Evolutionary conservation across 73 alveolate genomes (phyloP).

Genomic region (Tetrahymena borealis): DNA sequence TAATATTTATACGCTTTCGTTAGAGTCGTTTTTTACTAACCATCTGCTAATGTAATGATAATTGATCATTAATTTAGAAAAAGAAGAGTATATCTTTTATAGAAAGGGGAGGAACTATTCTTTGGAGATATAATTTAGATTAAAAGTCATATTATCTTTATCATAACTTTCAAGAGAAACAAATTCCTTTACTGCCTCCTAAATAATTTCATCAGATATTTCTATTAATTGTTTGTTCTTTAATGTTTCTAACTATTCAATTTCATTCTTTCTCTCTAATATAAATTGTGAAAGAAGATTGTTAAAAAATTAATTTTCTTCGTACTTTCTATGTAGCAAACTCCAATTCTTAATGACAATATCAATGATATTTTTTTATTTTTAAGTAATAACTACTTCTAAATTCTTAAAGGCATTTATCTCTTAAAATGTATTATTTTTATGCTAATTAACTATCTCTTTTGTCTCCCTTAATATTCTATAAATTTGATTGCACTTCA

Average conservation of each 20-base stretch:
- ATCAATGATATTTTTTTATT: neutral
- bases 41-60: neutral
- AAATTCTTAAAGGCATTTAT: neutral
- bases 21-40: neutral
- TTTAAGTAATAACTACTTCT: neutral
- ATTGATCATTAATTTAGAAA: neutral
- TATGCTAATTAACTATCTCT: neutral
- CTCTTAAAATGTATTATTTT: neutral
- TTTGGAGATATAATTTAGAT: neutral
- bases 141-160: neutral
- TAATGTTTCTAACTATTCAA: neutral
- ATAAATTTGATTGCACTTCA: neutral
- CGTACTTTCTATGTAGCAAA: neutral
- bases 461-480: neutral
- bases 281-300: neutral
- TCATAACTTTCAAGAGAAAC: neutral
- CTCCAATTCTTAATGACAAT: neutral
- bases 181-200: neutral
- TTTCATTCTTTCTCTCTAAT: neutral
- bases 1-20: neutral
- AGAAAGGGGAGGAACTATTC: neutral
- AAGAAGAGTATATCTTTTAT: neutral
- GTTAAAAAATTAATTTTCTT: neutral
- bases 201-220: neutral
- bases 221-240: neutral